Evolutionary conservation across 2,329 filamentous ascomycete species (phyloP).

Genomic region (Venturiaceae sp.): DNA sequence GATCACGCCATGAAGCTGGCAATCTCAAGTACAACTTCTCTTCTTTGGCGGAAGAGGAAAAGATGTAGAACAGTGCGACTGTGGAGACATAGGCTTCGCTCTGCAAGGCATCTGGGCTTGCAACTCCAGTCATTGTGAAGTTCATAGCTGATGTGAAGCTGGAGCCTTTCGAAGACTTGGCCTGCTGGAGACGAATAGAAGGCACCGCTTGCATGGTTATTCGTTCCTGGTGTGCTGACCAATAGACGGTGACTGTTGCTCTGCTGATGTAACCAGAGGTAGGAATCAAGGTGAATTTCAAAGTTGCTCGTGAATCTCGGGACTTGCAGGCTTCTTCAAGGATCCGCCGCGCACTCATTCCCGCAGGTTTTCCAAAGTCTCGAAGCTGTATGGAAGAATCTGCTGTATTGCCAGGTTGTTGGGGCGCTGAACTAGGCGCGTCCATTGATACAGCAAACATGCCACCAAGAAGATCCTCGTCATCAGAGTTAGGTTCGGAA

Average conservation of each 20-base stretch:
- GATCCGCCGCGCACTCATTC: conserved; percentile 63
- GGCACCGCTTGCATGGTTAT: not conserved
- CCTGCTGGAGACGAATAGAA: conserved; percentile 1
- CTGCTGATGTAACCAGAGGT: conserved; percentile 65
- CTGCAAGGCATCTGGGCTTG: conserved; percentile 66
- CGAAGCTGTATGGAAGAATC: conserved; percentile 50
- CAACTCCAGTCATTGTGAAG: conserved; percentile 65
- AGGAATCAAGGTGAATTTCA: conserved; percentile 62
- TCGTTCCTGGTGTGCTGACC: conserved; percentile 50
- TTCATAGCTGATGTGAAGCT: conserved; percentile 32
- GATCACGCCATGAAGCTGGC: conserved; percentile 70
- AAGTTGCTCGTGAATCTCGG: conserved; percentile 60
- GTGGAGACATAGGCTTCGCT: conserved; percentile 84
- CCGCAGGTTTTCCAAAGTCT: conserved; percentile 77
- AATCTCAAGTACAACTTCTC: conserved; percentile 76
- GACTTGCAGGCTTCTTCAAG: conserved; percentile 84
- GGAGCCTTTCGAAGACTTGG: not conserved
- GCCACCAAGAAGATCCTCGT: conserved; percentile 6
- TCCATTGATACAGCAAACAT: conserved; percentile 24
- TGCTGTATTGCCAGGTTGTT: conserved; percentile 21
- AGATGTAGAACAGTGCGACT: conserved; percentile 70
- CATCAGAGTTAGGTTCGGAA: not conserved
- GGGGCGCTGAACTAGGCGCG: conserved; percentile 18
- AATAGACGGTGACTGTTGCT: conserved; percentile 63
- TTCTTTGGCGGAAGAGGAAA: conserved; percentile 67